A percentile compares a stretch with the other conserved stretches of the same genome.
These are phyloP conservation scores for Stachybotrys chlorohalonatus DNA, from an alignment of 2,329 filamentous ascomycete species.

Conservation along the genomic window DNA sequence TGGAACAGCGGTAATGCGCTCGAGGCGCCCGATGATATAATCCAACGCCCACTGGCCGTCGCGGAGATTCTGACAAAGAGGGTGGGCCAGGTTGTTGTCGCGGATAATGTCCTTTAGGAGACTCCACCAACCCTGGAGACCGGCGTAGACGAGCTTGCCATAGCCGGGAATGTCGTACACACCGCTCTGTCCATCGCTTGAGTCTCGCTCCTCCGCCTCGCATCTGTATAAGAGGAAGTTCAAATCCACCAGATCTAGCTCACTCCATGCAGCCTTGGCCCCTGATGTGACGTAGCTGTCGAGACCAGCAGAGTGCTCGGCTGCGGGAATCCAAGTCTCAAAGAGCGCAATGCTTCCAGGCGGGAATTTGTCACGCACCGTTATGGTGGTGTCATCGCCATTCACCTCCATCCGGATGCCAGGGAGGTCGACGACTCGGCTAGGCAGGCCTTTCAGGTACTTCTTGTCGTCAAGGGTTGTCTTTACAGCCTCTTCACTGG, in stretches of 20 bases:
- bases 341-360: slow-evolving; percentile 92
- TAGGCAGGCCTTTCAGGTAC: slow-evolving; percentile 73
- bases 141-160: slow-evolving; percentile 84
- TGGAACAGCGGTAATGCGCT: slow-evolving; percentile 57
- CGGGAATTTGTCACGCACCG: slow-evolving; percentile 73
- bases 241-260: slow-evolving; percentile 69
- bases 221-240: slow-evolving; percentile 90
- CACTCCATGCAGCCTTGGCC: slow-evolving; percentile 66
- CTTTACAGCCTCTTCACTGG: slow-evolving; percentile 58
- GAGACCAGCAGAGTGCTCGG: slow-evolving; percentile 73
- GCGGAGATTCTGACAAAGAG: slow-evolving; percentile 85
- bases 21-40: slow-evolving; percentile 71
- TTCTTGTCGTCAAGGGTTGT: slow-evolving; percentile 59
- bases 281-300: slow-evolving; percentile 82
- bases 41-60: slow-evolving; percentile 89
- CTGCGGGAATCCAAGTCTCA: slow-evolving; percentile 88
- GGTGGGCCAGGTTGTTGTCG: slow-evolving; percentile 86
- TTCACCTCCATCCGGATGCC: slow-evolving; percentile 66
- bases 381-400: slow-evolving; percentile 68
- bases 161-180: slow-evolving; percentile 78
- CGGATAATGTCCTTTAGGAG: slow-evolving; percentile 74
- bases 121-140: slow-evolving; percentile 98
- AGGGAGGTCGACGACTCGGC: slow-evolving; percentile 64
- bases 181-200: slow-evolving; percentile 73
- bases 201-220: slow-evolving; percentile 77